Percentiles rank a stretch among this genome's conserved stretches.
phyloP scores from a whole-genome alignment of 2,329 filamentous ascomycete genomes.

The Penicillium sp. region DNA sequence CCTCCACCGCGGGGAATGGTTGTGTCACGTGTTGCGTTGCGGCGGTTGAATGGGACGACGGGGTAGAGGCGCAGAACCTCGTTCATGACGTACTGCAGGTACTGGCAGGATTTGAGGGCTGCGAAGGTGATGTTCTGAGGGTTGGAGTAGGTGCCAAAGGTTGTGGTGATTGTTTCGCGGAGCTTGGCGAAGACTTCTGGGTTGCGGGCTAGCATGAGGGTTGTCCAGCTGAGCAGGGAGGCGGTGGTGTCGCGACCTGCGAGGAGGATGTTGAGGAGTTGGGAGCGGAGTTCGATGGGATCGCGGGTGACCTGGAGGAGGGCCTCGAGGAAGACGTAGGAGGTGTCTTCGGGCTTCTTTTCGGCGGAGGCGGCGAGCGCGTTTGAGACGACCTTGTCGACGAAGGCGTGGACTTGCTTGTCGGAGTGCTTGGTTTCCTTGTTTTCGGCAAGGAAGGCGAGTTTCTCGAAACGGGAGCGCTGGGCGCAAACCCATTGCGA shows the following conservation, averaged over 20 bases:
- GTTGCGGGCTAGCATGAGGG: conserved; percentile 47
- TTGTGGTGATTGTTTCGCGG: conserved; percentile 32
- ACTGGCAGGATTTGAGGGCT: conserved; percentile 43
- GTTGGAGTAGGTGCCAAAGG: conserved; percentile 43
- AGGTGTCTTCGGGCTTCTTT: conserved; percentile 31
- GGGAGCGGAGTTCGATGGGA: conserved; percentile 49
- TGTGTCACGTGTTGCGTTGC: conserved; percentile 43
- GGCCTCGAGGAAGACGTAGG: conserved; percentile 54
- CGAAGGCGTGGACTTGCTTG: conserved; percentile 44
- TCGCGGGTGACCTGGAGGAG: conserved; percentile 50
- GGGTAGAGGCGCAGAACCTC: conserved; percentile 50
- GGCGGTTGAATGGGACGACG: conserved; percentile 49
- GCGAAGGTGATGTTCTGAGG: conserved; percentile 46
- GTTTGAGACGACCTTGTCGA: conserved; percentile 48
- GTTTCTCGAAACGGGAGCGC: conserved; percentile 25
- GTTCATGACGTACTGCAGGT: conserved; percentile 40
- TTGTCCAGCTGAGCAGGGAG: conserved; percentile 45
- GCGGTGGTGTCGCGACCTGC: conserved; percentile 58
- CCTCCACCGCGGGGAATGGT: conserved; percentile 59
- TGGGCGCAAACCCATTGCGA: conserved; percentile 33
- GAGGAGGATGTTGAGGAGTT: conserved; percentile 54
- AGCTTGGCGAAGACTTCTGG: conserved; percentile 39
- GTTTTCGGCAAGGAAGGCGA: conserved; percentile 30
- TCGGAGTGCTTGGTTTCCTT: conserved; percentile 36
- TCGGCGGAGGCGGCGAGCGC: conserved; percentile 33